Evolutionary conservation across 352 stramenopile species (phyloP), one percentile per base, ranked within the genome.

Genomic region (Elongisporangium prolatum): DNA sequence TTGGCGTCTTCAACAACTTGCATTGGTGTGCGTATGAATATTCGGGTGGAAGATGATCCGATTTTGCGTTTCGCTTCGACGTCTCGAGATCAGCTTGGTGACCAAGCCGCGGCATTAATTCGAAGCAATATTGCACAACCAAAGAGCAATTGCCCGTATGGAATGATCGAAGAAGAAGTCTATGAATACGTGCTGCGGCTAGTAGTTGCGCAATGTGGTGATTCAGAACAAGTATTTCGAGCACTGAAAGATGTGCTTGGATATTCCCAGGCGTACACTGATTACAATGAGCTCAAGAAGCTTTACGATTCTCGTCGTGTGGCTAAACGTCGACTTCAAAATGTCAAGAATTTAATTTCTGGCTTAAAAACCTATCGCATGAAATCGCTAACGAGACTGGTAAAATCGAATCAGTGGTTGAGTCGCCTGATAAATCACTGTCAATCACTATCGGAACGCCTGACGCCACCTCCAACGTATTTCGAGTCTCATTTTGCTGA

Each of bases 1-100:
- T 34, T 74, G n/a, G 48, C 57, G 11, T 66, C 55, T 34, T 75
- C 73, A 17, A 77, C 65, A 16, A 69, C 69, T 37, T 77, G 64
- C 40, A 64, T 82, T 51, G 68, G 65, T 6, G n/a, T 90, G n/a
- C 62, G 69, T 28, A 61, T 49, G 5, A 74, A 67, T 40, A 59
- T 73, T 34, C 65, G 60, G 8, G 69, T 74, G 7, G 76, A 88
- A 16, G 84, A 96, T 59, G 74, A 95, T 58, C 71, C 75, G 10
- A 73, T 87, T 48, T 44, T 95, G n/a, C 68, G 70, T 9, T 86
- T 83, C 60, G 65, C 85, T 4, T 73, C 84, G 1, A 86, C 70
- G 22, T 80, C 80, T 22, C 63, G 20, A 11, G 40, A 47, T 28
- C 59, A 66, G 11, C 40, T 57, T 34, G 50, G 48, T 11, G 66